Percentiles rank a stretch among this genome's conserved stretches.
Conservation (phyloP, 495 filamentous ascomycete genomes). For the Podospora australis region DNA sequence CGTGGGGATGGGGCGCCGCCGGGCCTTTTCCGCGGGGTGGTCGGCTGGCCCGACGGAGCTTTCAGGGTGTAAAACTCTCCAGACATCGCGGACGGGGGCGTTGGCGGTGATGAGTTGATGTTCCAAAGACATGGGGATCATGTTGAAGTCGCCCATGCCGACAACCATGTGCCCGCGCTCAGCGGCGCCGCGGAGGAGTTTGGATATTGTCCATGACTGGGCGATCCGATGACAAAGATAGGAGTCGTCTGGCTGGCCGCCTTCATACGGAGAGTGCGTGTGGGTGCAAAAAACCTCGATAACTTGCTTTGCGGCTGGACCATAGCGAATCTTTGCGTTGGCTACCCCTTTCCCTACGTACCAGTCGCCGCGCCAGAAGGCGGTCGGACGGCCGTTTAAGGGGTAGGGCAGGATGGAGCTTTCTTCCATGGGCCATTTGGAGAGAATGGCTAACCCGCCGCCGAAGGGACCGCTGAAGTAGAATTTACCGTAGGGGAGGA, state of each 20-base stretch:
- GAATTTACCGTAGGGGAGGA: slow-evolving; percentile 92
- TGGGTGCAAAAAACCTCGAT: slow-evolving; percentile 87
- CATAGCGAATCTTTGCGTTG: slow-evolving; percentile 70
- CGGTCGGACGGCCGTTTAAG: slow-evolving; percentile 88
- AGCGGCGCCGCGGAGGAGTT: slow-evolving; percentile 76
- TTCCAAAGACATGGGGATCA: slow-evolving; percentile 81
- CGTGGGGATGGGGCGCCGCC: slow-evolving; percentile 52
- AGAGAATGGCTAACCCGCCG: slow-evolving; percentile 85
- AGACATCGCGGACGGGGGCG: slow-evolving; percentile 72
- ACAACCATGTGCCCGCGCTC: slow-evolving; percentile 81
- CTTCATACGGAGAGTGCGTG: slow-evolving; percentile 86
- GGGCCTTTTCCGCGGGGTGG: slow-evolving; percentile 55
- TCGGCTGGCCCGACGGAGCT: slow-evolving; percentile 66
- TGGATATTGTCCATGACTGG: slow-evolving; percentile 96
- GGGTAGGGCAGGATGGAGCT: slow-evolving; percentile 80
- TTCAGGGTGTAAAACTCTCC: slow-evolving; percentile 73
- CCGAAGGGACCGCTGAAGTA: slow-evolving; percentile 87
- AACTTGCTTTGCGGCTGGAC: slow-evolving; percentile 58
- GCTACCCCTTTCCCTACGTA: slow-evolving; percentile 93
- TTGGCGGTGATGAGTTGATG: slow-evolving; percentile 75
- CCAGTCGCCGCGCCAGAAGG: slow-evolving; percentile 92
- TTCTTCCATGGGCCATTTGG: slow-evolving; percentile 92
- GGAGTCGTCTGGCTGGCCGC: slow-evolving; percentile 62
- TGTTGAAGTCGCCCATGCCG: slow-evolving; percentile 90
- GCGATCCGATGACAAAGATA: slow-evolving; percentile 86